Evolutionary conservation across 495 filamentous ascomycete genomes (phyloP), one percentile per base, ranked within the genome.

Genomic region (Penicillium flavigenum): DNA sequence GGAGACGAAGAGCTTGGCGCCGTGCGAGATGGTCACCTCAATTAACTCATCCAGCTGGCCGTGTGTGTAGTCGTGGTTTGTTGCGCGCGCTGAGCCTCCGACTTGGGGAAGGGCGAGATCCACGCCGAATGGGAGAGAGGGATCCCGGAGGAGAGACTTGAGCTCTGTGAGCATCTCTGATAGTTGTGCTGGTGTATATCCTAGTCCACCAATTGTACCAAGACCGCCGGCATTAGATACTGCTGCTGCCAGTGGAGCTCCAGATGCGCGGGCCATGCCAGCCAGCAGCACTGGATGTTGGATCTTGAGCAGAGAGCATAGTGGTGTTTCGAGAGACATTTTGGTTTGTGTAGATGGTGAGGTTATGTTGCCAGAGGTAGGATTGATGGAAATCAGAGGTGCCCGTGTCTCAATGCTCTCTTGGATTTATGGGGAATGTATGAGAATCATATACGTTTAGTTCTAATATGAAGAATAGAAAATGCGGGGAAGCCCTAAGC

Each of bases 41-140:
- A 95, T 84, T 24, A 95, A 79, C 69, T 92, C 86, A 69, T 91
- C 88, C 12, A 96, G 82, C 62, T 88, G 85, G 26, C 91, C 91
- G 63, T 84, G 76, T 0, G 91, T 96, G 79, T 96, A 96, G 71
- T 95, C 91, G 75, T 95, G 89, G 75, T 96, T 96, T 6, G 91
- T 96, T 64, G 86, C 87, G 48, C 91, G 82, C 16, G 91, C 90
- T 32, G 68, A 72, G 42, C 88, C 88, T 54, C 91, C 91, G 56
- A 96, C 78, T 70, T 93, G 89, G 2, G 91, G 91, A 3, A 96
- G 82, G 1, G 90, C 90, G 7, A 96, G 84, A 68, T 96, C 91
- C 50, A 96, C 85, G 62, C 90, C 91, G 72, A 95, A 96, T 4
- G 90, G 87, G 1, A 92, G 83, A 20, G 74, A 72, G 4, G 84